Base-by-base conservation (phyloP, 495 filamentous ascomycete genomes). In the Staphylotrichum longicolle region DNA sequence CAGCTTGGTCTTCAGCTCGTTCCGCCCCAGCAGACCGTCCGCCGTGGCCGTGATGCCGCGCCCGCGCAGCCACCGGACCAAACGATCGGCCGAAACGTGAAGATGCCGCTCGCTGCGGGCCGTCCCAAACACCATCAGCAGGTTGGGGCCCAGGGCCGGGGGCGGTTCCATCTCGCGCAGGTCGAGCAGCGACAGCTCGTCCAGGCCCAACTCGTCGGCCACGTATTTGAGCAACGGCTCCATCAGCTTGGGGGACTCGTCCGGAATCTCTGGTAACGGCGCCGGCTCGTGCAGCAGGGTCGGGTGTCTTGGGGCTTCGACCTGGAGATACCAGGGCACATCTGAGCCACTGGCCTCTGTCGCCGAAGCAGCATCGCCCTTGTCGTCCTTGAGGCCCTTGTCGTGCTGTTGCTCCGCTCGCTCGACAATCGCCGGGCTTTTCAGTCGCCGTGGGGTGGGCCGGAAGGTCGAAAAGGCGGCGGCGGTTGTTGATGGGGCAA, bases 61-160 rank as follows among this genome's bases (percentile, higher is more conserved):
- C 45, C 80, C 86, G 57, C 95, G 81, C 46, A 97, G 74, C 90
- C 90, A 98, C 58, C 93, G 83, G 62, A 92, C 91, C 27, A 95
- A 80, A 34, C 91, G 85, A 69, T 96, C 93, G 4, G 94, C 91
- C 3, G 92, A 93, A 27, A 95, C 90, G 66, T 96, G 92, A 33
- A 98, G 75, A 77, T 98, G 95, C 58, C 91, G 93, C 66, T 96
- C 90, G 62, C 90, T 93, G 51, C 95, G 87, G 27, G 93, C 91
- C 15, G 91, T 95, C n/a, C 91, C 93, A 63, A 98, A 78, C 42
- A 98, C 72, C 94, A 98, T 98, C 37, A 98, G 80, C 42, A 96
- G 82, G 68, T 91, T 88, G 14, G 91, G 83, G 7, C 94, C 94
- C 41, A 98, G 80, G 0, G 92, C 91, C 2, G 94, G 85, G 0